Percentiles rank a stretch among this genome's conserved stretches.
Evolutionary conservation across 805 yeast genomes (phyloP).

Genomic region (Metschnikowia peoriensis): DNA sequence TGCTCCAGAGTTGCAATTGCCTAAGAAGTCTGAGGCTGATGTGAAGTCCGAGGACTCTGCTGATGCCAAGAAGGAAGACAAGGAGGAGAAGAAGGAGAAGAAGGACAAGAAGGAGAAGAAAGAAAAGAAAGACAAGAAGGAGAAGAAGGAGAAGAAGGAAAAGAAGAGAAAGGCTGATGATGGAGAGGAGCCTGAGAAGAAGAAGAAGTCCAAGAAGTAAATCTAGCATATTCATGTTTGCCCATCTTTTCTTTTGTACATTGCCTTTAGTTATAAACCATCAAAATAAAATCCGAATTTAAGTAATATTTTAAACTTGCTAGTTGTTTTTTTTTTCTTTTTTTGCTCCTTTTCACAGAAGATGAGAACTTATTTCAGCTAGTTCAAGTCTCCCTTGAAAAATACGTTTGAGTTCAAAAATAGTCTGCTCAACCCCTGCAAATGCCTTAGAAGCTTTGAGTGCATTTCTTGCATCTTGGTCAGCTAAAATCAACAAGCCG

Average conservation of each 20-base stretch:
- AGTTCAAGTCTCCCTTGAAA: not conserved
- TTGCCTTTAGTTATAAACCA: slow-evolving; percentile 6
- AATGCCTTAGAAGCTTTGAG: not conserved
- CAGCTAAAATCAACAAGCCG: slow-evolving; percentile 6
- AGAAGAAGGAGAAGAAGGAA: slow-evolving; percentile 46
- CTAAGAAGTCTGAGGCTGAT: slow-evolving; percentile 52
- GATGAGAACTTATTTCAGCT: not conserved
- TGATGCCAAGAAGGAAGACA: slow-evolving; percentile 25
- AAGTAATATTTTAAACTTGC: not conserved
- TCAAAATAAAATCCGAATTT: not conserved
- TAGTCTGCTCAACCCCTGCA: not conserved
- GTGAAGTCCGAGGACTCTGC: slow-evolving; percentile 33
- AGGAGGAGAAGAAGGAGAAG: slow-evolving; percentile 41
- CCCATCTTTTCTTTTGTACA: slow-evolving; percentile 6
- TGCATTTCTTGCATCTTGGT: not conserved
- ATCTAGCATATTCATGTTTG: slow-evolving; percentile 15
- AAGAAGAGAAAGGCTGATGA: slow-evolving; percentile 22
- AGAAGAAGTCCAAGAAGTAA: slow-evolving; percentile 47
- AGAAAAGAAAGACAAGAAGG: slow-evolving; percentile 62
- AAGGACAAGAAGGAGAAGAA: slow-evolving; percentile 55
- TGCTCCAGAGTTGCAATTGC: slow-evolving; percentile 44
- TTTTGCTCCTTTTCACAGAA: not conserved
- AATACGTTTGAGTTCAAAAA: not conserved
- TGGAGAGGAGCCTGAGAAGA: slow-evolving; percentile 48
- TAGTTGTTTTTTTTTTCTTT: not conserved